Percentiles rank a stretch among this genome's conserved stretches.
These are phyloP conservation scores for Aspergillus jensenii DNA, from an alignment of 2,329 filamentous ascomycete genomes.

Conservation along the genomic window DNA sequence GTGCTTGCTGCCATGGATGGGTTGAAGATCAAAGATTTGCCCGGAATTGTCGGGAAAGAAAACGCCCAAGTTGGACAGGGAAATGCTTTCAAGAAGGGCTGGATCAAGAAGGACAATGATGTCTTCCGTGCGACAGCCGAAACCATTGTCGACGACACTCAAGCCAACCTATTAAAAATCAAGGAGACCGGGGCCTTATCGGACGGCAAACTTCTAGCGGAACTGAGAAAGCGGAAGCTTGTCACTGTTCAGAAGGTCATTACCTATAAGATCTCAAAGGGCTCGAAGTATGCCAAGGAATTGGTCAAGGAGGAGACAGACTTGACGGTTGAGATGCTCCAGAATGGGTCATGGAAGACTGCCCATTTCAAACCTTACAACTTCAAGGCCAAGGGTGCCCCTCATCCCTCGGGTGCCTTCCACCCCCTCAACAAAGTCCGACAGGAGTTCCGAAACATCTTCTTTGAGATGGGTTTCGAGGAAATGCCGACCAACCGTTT, in stretches of 20 bases:
- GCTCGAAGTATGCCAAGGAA: constrained; percentile 81
- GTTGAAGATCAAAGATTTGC: constrained; percentile 73
- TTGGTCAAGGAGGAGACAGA: constrained; percentile 94
- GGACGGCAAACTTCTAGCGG: constrained; percentile 73
- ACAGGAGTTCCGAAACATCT: constrained; percentile 93
- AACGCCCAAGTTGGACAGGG: constrained; percentile 73
- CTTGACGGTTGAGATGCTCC: constrained; percentile 88
- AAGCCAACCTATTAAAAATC: constrained; percentile 72
- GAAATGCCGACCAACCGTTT: constrained; percentile 96
- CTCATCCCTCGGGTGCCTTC: constrained; percentile 49
- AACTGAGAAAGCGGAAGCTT: constrained; percentile 90
- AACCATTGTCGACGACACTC: constrained; percentile 76
- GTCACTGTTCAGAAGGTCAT: constrained; percentile 81
- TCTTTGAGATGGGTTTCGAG: constrained; percentile 98
- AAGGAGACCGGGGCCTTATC: constrained; percentile 66
- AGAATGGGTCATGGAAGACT: constrained; percentile 84
- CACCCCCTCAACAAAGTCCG: constrained; percentile 84
- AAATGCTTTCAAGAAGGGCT: constrained; percentile 80
- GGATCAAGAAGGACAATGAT: constrained; percentile 65
- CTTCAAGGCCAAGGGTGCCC: constrained; percentile 66
- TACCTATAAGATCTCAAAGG: constrained; percentile 80
- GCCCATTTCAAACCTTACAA: constrained; percentile 84
- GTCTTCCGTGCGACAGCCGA: constrained; percentile 59
- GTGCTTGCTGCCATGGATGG: constrained; percentile 72
- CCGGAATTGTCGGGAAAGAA: constrained; percentile 48